Evolutionary conservation across 495 filamentous ascomycete species (phyloP).

Genomic region (Penicillium manginii): DNA sequence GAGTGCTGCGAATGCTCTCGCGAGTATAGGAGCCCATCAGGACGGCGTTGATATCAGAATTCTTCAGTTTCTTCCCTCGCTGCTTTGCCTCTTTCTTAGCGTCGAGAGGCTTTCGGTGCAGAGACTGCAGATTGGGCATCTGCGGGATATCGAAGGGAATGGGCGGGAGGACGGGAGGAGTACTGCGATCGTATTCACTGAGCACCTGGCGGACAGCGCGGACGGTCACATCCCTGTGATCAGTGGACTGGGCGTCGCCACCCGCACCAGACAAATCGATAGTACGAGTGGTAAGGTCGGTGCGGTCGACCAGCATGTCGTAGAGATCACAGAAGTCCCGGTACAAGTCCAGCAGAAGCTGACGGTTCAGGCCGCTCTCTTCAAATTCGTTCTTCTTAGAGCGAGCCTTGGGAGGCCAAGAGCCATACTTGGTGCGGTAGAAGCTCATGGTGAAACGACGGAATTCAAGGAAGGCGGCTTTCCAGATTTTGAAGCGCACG

Average conservation of each 20-base stretch:
- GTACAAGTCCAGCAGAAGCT: constrained; percentile 81
- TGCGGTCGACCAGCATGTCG: constrained; percentile 83
- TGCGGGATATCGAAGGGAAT: constrained; percentile 90
- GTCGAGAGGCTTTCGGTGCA: constrained; percentile 63
- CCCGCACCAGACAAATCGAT: constrained; percentile 44
- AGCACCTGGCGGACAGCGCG: constrained; percentile 73
- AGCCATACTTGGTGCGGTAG: constrained; percentile 83
- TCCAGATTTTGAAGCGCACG: constrained; percentile 86
- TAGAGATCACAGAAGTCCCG: constrained; percentile 85
- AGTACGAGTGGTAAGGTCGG: constrained; percentile 54
- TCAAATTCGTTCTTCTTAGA: constrained; percentile 93
- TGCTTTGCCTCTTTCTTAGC: constrained; percentile 71
- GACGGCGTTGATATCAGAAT: constrained; percentile 73
- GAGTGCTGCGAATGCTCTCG: constrained; percentile 63
- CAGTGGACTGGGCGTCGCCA: constrained; percentile 28
- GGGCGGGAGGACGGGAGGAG: constrained; percentile 85
- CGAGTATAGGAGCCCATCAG: constrained; percentile 77
- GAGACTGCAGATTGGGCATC: constrained; percentile 67
- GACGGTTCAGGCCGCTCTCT: constrained; percentile 81
- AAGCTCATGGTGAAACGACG: constrained; percentile 74
- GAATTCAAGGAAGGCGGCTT: constrained; percentile 69
- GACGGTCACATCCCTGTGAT: constrained; percentile 47
- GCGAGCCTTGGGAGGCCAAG: constrained; percentile 90
- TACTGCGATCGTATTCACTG: constrained; percentile 83
- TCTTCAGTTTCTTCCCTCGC: constrained; percentile 69